Evolutionary conservation across 2,329 filamentous ascomycete genomes (phyloP).

Genomic region (Rhynchosporium secalis): DNA sequence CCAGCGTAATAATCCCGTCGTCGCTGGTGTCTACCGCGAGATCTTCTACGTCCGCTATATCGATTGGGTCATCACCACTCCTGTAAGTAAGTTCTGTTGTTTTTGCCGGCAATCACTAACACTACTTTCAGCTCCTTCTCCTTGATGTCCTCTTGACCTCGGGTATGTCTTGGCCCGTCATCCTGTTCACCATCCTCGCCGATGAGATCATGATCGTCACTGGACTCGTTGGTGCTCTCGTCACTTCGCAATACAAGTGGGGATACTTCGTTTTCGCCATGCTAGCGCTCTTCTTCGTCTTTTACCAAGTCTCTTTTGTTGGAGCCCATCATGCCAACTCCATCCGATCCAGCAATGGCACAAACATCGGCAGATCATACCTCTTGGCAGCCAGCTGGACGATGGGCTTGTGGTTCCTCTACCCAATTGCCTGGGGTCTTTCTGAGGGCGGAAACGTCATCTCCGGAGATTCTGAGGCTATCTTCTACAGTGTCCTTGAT

Average conservation of each 20-base stretch:
- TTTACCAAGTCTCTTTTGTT: slow-evolving; percentile 58
- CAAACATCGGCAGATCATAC: slow-evolving; percentile 51
- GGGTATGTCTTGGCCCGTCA: slow-evolving; percentile 64
- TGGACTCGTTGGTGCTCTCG: slow-evolving; percentile 65
- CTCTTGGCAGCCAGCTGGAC: slow-evolving; percentile 57
- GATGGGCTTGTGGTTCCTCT: slow-evolving; percentile 62
- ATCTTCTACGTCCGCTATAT: slow-evolving; percentile 69
- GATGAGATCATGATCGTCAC: slow-evolving; percentile 68
- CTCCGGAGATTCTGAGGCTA: slow-evolving; percentile 61
- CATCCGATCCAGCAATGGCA: slow-evolving; percentile 48
- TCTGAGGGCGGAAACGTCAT: slow-evolving; percentile 66
- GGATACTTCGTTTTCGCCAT: slow-evolving; percentile 62
- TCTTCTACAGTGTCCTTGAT: slow-evolving; percentile 69
- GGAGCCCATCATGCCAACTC: slow-evolving; percentile 55
- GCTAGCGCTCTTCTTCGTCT: slow-evolving; percentile 57
- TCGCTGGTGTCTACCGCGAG: slow-evolving; percentile 55
- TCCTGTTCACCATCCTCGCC: slow-evolving; percentile 61
- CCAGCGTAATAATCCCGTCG: slow-evolving; percentile 44
- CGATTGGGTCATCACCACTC: slow-evolving; percentile 64
- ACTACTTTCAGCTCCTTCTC: slow-evolving; percentile 49
- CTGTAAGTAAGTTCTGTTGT: slow-evolving; percentile 38
- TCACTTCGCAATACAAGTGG: slow-evolving; percentile 65
- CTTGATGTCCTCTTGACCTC: slow-evolving; percentile 63
- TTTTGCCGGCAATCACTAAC: neutral
- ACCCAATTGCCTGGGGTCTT: slow-evolving; percentile 65